Base-by-base conservation (phyloP, 2,329 filamentous ascomycete genomes). In the Verticillium alfalfae region DNA sequence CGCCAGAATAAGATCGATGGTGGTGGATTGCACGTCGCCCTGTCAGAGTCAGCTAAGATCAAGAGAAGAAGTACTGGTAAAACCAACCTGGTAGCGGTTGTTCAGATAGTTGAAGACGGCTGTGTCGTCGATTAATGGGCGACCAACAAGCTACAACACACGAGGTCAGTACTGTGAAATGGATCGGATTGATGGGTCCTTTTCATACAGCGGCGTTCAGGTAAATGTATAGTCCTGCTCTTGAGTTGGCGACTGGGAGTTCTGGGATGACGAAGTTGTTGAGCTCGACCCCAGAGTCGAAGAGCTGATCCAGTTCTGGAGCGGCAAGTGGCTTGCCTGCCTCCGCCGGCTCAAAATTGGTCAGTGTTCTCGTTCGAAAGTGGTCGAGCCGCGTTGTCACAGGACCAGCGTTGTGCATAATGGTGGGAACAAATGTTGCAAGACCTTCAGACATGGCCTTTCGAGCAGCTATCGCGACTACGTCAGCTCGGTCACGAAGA, bases 151-250 rank as follows among this genome's bases (percentile, higher is more conserved):
- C 91, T 95, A n/a, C 54, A 13, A 13, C 15, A 9, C 5, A 12
- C 60, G 26, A 31, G 39, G 65, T 77, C 61, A 78, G 69, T 60
- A 57, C 34, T 26, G 5, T 31, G 54, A 31, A 8, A 3, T 34
- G 54, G 8, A 36, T 8, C 26, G 13, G 26, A 36, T 2, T 2
- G 34, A 15, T 15, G n/a, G 13, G 34, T 10, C 8, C 5, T 16
- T 16, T 12, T 72, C 86, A 66, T 78, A 95, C 90, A 71, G 90
- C 83, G 61, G 92, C 87, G 71, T 93, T 95, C 9, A 97, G 78
- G 72, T 94, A 95, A 7, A 96, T 82, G 70, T 95, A 97, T 61
- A 97, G 80, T 5, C 91, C 93, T 59, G 91, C 90, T 72, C 92
- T 85, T 3, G 92, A 91, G 66, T 91, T 92, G 57, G 88, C 80